Evolutionary conservation across 1,284 basidiomycete genomes (phyloP).

Genomic region (Cystobasidium slooffiae): DNA sequence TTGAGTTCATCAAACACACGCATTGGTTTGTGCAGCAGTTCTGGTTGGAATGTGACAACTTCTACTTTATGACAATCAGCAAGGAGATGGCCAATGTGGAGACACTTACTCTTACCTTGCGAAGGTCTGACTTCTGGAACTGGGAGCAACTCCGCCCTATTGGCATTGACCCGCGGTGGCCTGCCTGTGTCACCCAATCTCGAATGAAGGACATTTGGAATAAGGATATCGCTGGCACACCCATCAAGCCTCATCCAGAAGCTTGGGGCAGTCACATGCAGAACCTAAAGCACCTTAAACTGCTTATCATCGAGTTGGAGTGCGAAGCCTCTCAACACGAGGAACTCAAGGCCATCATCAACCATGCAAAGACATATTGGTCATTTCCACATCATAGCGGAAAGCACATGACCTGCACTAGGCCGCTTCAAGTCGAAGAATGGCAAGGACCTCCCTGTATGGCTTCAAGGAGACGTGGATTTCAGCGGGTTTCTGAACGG

Average conservation of each 20-base stretch:
- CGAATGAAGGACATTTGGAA: constrained; percentile 40
- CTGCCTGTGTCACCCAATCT: constrained; percentile 25
- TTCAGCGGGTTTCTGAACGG: constrained; percentile 17
- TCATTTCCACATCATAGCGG: constrained; percentile 36
- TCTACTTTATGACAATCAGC: constrained; percentile 26
- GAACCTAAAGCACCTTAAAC: constrained; percentile 17
- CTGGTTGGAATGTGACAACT: constrained; percentile 44
- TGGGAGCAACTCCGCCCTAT: constrained; percentile 31
- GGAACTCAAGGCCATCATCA: constrained; percentile 19
- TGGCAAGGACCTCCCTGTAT: constrained; percentile 38
- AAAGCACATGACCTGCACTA: constrained; percentile 1
- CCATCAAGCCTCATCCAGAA: constrained; percentile 25
- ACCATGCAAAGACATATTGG: constrained; percentile 35
- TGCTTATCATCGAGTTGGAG: constrained; percentile 23
- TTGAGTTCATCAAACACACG: constrained; percentile 16
- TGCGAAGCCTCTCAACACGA: constrained; percentile 17
- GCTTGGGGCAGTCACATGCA: constrained; percentile 35
- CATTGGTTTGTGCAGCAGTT: constrained; percentile 39
- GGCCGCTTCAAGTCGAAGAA: background rate
- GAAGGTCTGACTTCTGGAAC: constrained; percentile 39
- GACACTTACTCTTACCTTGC: constrained; percentile 31
- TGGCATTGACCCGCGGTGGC: constrained; percentile 38
- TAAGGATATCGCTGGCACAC: constrained; percentile 16
- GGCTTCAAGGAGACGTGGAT: background rate
- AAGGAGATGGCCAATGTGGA: constrained; percentile 37